Evolutionary conservation across 2,329 filamentous ascomycete species (phyloP), one percentile per base, ranked within the genome.

Genomic region (Myriosclerotinia curreyana): DNA sequence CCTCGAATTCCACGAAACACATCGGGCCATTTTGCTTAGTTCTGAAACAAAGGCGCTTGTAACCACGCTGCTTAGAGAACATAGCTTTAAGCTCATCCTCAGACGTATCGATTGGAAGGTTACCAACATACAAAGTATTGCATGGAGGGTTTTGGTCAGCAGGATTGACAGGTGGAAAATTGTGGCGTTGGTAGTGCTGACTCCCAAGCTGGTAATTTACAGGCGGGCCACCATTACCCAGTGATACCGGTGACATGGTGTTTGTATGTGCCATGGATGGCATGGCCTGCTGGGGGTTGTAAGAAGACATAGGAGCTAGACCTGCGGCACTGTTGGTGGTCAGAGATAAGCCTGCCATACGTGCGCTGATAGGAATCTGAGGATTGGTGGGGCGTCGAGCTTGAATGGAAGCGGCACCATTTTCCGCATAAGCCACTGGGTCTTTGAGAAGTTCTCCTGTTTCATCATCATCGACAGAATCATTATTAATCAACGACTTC

Each of bases 1-100:
- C 93, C 73, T 98, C 94, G 71, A 98, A 99, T 76, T 99, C 95
- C 46, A 99, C 95, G 76, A 98, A 98, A 75, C 95, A 98, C 93
- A 98, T 98, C 2, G 94, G 94, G 0, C 94, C 94, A 71, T 97
- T 96, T 69, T 91, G 86, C 79, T 98, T 98, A 62, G 92, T 96
- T 42, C 94, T 86, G 81, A 97, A 96, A 74, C 92, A 96, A 9
- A 99, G 86, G 36, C 95, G 85, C 78, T 96, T 98, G 80, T 97
- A 99, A 4, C 95, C 95, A 55, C 93, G 88, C 75, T 96, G 91
- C 77, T 93, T 94, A 34, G 89, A 92, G 74, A 99, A 99, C 73
- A 97, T 84, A 28, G 89, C 86, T 77, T 98, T 98, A 64, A 99
- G 83, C 76, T 98, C 95, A 74, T 98, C 94, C 73, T 99, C 95